Percentiles rank a stretch among this genome's conserved stretches.
phyloP scores from a whole-genome alignment of 176 grass and related monocot species.

The Avena insularis region DNA sequence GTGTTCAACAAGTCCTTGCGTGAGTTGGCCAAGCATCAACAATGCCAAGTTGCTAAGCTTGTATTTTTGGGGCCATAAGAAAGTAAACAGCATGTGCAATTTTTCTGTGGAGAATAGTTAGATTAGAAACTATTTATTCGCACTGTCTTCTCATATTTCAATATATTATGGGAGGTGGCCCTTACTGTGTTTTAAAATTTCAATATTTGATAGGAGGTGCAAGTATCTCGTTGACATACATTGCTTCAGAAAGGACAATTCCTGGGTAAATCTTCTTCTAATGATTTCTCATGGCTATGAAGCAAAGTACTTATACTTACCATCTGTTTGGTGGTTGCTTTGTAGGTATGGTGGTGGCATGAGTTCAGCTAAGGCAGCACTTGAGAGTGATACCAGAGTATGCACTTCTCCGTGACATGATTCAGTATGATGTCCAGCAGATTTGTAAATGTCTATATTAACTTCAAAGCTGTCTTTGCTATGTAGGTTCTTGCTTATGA shows the following conservation, averaged over 20 bases:
- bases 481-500: slow-evolving; percentile 80
- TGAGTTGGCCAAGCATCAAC: slow-evolving; percentile 10
- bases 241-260: slow-evolving; percentile 84
- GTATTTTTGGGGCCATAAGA: not conserved
- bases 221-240: slow-evolving; percentile 74
- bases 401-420: not conserved
- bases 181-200: not conserved
- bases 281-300: not conserved
- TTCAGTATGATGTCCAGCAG: not conserved
- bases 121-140: not conserved
- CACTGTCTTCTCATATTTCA: not conserved
- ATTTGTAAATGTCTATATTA: slow-evolving; percentile 27
- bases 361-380: slow-evolving; percentile 94
- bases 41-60: slow-evolving; percentile 6
- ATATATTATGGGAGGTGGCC: slow-evolving; percentile 45
- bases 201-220: slow-evolving; percentile 65
- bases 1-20: not conserved
- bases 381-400: slow-evolving; percentile 94
- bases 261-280: slow-evolving; percentile 62
- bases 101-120: not conserved
- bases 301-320: slow-evolving; percentile 6
- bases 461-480: not conserved
- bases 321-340: slow-evolving; percentile 37
- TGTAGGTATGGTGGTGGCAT: slow-evolving; percentile 85
- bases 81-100: slow-evolving; percentile 13